phyloP scores from a whole-genome alignment of 2,329 filamentous ascomycete genomes.

The Proliferodiscus dingleyae region DNA sequence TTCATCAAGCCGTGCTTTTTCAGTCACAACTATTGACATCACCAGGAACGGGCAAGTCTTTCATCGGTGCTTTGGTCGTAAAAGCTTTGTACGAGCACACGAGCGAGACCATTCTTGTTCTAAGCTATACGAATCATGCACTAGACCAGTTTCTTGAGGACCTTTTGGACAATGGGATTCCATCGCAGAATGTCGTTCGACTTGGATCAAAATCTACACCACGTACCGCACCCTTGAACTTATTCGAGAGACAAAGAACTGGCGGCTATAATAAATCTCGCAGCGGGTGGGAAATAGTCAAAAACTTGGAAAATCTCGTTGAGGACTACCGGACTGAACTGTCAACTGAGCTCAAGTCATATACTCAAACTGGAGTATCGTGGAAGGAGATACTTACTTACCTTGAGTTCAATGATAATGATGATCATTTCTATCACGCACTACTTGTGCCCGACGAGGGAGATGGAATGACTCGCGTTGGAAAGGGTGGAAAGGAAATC shows the following conservation, averaged over 20 bases:
- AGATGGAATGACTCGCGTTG: slow-evolving; percentile 44
- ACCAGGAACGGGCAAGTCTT: slow-evolving; percentile 69
- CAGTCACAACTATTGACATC: slow-evolving; percentile 8
- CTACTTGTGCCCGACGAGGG: slow-evolving; percentile 45
- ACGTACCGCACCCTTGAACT: no score
- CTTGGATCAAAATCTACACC: slow-evolving; percentile 55
- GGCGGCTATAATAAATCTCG: no score
- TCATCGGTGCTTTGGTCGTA: slow-evolving; percentile 60
- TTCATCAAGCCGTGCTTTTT: background rate
- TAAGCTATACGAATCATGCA: slow-evolving; percentile 66
- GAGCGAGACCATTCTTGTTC: slow-evolving; percentile 50
- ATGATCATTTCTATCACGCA: slow-evolving; percentile 49
- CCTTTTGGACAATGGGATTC: slow-evolving; percentile 54
- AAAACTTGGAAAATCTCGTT: no score
- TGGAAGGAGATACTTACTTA: no score
- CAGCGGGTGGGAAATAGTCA: no score
- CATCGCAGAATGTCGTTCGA: slow-evolving; percentile 47
- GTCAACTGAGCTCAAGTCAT: no score
- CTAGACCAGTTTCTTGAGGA: slow-evolving; percentile 64
- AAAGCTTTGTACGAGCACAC: slow-evolving; percentile 50
- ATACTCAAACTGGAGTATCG: no score
- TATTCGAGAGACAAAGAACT: no score
- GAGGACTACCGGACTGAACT: no score
- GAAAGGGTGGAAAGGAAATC: slow-evolving; percentile 41
- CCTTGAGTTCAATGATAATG: slow-evolving; percentile 48